Base-by-base conservation (phyloP, 176 grass and related monocot species). In the Tuctoria greenei region DNA sequence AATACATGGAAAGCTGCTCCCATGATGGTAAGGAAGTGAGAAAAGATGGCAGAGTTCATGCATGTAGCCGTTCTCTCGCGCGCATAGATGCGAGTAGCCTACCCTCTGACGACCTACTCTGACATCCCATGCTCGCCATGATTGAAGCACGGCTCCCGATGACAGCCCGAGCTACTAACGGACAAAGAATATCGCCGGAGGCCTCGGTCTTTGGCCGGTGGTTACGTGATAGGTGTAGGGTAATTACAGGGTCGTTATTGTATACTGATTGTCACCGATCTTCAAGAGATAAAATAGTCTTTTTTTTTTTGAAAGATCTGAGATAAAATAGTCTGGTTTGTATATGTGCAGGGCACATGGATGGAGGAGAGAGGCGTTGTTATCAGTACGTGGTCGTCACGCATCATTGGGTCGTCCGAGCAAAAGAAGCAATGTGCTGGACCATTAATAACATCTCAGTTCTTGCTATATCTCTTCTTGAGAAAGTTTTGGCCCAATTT, bases 101-200 rank as follows among this genome's bases (percentile, higher is more conserved):
- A 65, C 61, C 81, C 23, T 31, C 31, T 31, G 31, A 31, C 31
- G 31, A 31, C 31, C 31, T 1, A 31, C 49, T 72, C 56, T 36
- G 73, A 76, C 73, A 20, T 20, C n/a, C 7, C 63, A 85, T 92
- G 78, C 69, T 83, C 64, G 72, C 72, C 75, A 92, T 89, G 79
- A 89, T 93, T 93, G 61, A 80, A 37, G 64, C 83, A 73, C 41
- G 34, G 57, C 84, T 92, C 40, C 83, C 79, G 8, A 81, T 80
- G 69, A 43, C 43, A 67, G 51, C 26, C 52, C 82, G 82, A 79
- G 65, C n/a, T 51, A 82, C 31, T 31, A 31, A 36, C 8, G 40
- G 81, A 60, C 81, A 69, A 28, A 69, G 40, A 61, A 71, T 62
- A 70, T 69, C 10, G 40, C 54, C 72, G 49, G 23, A 56, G 52